Base-by-base conservation (phyloP, 768 basidiomycete genomes). In the Podaxis sp. region DNA sequence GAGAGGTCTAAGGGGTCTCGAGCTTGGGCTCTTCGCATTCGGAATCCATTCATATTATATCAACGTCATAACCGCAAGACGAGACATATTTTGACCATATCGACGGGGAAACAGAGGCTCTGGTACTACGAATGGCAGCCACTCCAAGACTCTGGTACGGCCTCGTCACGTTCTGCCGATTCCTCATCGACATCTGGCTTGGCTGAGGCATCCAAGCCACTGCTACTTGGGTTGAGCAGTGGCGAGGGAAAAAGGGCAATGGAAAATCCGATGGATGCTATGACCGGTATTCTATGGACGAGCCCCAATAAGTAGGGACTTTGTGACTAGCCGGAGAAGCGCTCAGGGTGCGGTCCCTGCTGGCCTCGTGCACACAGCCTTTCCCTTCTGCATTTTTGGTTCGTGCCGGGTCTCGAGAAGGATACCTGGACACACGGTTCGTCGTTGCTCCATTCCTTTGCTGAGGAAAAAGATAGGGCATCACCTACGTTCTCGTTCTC, bases 1-100 rank as follows among this genome's bases (percentile, higher is more conserved):
- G 84, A 83, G 64, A 72, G 85, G 87, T 17, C 41, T 96, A 53
- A 91, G 90, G 0, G 96, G 96, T 5, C 65, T 87, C 49, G 69
- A 79, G 2, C 81, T 98, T 51, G 82, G 85, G 29, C 81, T 82
- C 0, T 96, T 97, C 71, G 88, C 85, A 36, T 82, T 85, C 17
- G 89, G 88, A 25, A 87, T 97, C 8, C 98, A 93, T 86, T 80
- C 87, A 4, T 98, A 98, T 76, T 94, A 94, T 17, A 96, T 98
- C 70, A 84, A 86, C 29, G 94, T 29, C 29, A 29, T 8, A 29
- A 8, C 94, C 33, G 95, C 97, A 58, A 93, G 90, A 71, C 95
- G 96, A 70, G 95, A 97, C 71, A 87, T 90, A 47, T 97, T 1
- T 96, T 71, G 87, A 89, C 66, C 93, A 94, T 71, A 81, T 93